Evolutionary conservation across 2,329 filamentous ascomycete species (phyloP).

Genomic region (Penicillium janthinellum): DNA sequence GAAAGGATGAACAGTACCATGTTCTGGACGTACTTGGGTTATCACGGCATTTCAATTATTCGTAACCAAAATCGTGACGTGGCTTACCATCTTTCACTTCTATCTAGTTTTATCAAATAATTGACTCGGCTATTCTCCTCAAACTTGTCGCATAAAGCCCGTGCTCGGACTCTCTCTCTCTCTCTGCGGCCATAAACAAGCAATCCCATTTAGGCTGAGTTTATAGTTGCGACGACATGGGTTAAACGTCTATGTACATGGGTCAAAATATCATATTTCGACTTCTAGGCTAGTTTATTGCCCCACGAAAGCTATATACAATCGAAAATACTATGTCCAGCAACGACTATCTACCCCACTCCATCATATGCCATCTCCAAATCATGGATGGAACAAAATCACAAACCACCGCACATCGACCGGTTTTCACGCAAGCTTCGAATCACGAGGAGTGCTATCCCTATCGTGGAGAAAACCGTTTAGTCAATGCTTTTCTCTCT

Average conservation of each 20-base stretch:
- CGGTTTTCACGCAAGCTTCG: slow-evolving; percentile 6
- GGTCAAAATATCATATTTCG: not conserved
- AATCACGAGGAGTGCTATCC: slow-evolving; percentile 6
- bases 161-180: not conserved
- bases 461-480: slow-evolving; percentile 1
- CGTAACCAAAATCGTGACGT: not conserved
- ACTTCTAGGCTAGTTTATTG: not conserved
- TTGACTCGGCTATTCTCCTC: not conserved
- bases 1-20: slow-evolving; percentile 14
- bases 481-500: slow-evolving; percentile 10
- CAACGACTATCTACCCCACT: not conserved
- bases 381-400: not conserved
- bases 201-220: too few relatives aligned
- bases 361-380: not conserved
- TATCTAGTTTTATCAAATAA: not conserved
- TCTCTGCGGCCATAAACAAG: too few relatives aligned
- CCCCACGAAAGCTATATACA: not conserved
- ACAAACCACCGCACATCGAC: not conserved
- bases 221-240: too few relatives aligned
- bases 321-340: slow-evolving; percentile 1
- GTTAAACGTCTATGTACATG: too few relatives aligned
- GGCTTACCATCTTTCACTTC: not conserved
- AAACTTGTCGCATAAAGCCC: too few relatives aligned
- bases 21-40: not conserved
- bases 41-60: not conserved